phyloP scores from a whole-genome alignment of 352 stramenopile species.

The Phytopythium aichiense region DNA sequence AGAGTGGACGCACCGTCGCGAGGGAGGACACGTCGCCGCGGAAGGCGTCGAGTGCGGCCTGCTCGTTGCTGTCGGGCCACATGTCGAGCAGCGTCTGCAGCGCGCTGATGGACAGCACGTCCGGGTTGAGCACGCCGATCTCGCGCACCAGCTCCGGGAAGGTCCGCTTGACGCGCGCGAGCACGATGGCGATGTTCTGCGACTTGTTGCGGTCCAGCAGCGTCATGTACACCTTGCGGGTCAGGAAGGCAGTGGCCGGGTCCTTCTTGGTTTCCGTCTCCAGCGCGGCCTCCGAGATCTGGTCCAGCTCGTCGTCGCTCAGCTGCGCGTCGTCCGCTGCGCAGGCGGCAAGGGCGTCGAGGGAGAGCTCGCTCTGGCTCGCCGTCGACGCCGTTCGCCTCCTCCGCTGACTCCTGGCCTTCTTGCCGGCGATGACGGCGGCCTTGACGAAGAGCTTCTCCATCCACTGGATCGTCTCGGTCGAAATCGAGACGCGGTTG shows the following conservation, averaged over 20 bases:
- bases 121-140: conserved; percentile 59
- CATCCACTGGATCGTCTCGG: conserved; percentile 56
- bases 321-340: neutral
- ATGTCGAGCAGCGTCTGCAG: conserved; percentile 79
- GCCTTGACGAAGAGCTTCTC: conserved; percentile 75
- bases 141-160: conserved; percentile 58
- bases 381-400: neutral
- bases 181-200: conserved; percentile 78
- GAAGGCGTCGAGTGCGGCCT: conserved; percentile 65
- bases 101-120: conserved; percentile 58
- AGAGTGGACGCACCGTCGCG: conserved; percentile 26
- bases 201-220: conserved; percentile 84
- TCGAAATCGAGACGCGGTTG: conserved; percentile 46
- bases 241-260: conserved; percentile 22
- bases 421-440: conserved; percentile 24
- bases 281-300: neutral
- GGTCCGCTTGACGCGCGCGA: conserved; percentile 64
- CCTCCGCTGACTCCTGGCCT: neutral
- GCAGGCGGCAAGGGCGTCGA: neutral
- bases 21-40: conserved; percentile 42
- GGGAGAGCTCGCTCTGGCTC: neutral
- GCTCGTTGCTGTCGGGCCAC: conserved; percentile 72
- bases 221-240: conserved; percentile 51
- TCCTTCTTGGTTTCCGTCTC: conserved; percentile 17
- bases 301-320: neutral